Conservation (phyloP, 2,329 filamentous ascomycete species). For the Fusarium haematococcum region DNA sequence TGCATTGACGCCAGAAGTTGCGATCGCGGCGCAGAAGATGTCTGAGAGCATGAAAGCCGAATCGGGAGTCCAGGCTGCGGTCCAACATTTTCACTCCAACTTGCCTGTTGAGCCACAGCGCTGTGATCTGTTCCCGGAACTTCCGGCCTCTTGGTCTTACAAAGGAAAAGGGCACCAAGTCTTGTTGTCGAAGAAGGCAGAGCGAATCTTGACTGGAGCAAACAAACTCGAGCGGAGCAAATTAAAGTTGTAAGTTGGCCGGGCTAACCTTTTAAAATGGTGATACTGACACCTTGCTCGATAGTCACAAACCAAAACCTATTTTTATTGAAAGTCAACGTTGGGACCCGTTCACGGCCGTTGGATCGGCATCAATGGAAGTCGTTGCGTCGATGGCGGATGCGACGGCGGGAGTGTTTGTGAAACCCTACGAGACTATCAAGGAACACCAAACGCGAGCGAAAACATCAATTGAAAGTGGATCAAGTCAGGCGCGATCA, state of each 20-base stretch:
- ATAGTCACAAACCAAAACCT: neutral
- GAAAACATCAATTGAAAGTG: neutral
- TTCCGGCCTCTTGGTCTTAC: neutral
- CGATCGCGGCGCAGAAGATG: neutral
- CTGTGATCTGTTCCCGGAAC: neutral
- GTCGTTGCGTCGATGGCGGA: neutral
- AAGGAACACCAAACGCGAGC: neutral
- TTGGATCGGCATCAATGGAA: neutral
- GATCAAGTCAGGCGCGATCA: neutral
- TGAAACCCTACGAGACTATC: constrained; percentile 2
- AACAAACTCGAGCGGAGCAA: neutral
- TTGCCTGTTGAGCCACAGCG: neutral
- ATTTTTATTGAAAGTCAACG: neutral
- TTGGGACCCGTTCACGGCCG: constrained; percentile 2
- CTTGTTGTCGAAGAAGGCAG: neutral
- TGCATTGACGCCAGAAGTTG: neutral
- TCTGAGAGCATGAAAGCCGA: neutral
- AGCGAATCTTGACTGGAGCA: neutral
- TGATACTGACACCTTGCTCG: neutral
- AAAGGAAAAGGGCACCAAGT: neutral
- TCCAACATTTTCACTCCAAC: constrained; percentile 1
- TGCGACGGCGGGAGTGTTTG: neutral
- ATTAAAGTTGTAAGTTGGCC: neutral
- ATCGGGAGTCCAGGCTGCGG: neutral
- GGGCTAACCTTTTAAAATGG: too few relatives aligned